Base-by-base conservation (phyloP, 139 green algal species). In the Picochlorum sp. region DNA sequence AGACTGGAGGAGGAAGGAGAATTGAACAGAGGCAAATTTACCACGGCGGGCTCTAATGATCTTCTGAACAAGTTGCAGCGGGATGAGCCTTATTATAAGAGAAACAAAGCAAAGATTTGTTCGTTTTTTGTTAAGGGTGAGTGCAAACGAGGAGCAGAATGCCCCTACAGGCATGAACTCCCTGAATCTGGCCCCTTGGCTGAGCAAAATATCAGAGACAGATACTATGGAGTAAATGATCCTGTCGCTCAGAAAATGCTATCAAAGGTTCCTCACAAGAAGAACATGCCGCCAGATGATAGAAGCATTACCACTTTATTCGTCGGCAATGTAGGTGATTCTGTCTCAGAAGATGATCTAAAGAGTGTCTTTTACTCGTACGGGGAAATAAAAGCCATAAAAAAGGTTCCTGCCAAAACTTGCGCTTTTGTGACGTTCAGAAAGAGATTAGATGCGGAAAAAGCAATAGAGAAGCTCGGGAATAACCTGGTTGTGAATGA, bases 211-310 rank as follows among this genome's bases (percentile, higher is more conserved):
- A 95, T 97, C 71, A 80, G 73, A 58, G 90, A 97, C 65, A 75
- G 93, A 16, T 98, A 98, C 82, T 97, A 95, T 62, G 92, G 93
- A 47, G 81, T 94, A 47, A 98, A 98, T 65, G 94, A 99, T 74
- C 93, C 94, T 3, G 94, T 99, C 34, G 94, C 94, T 2, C 74
- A 82, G 51, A 97, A 97, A 81, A 89, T 98, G 82, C 61, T 98
- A 62, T 64, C 67, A 3, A 64, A 84, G 0, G 81, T 82, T 14
- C 66, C 65, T 3, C 79, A 92, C 21, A 44, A 63, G 58, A 89
- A 80, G 56, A 14, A 21, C 26, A 79, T 72, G 54, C 83, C 93
- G 23, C 93, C 93, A 3, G 90, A 93, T 54, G 94, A 99, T 81
- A 73, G 34, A n/a, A 82, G 64, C 51, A 91, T 99, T 72, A 92